Conservation (phyloP, 345 rosid species). For the Lepidium didymum region DNA sequence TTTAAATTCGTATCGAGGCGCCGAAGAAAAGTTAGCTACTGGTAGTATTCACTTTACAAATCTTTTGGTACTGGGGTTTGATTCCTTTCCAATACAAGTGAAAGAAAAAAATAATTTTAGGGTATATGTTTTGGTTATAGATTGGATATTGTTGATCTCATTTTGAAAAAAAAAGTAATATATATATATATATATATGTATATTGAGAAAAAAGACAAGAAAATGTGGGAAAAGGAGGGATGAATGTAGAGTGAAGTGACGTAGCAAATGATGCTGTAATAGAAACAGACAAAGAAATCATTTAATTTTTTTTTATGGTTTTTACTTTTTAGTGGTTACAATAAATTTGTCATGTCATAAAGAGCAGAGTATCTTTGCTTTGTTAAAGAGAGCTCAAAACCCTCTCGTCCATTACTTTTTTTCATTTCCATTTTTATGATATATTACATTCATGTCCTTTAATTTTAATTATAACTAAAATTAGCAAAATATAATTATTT, state of each 20-base stretch:
- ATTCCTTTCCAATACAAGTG: too few relatives aligned
- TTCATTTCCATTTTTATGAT: background rate
- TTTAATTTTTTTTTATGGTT: background rate
- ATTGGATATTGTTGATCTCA: too few relatives aligned
- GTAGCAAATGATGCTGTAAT: constrained; percentile 15
- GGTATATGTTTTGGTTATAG: too few relatives aligned
- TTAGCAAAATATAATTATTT: too few relatives aligned
- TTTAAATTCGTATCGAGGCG: too few relatives aligned
- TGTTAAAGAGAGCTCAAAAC: background rate
- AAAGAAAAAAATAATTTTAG: too few relatives aligned
- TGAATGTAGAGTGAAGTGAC: background rate
- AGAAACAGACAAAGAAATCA: constrained; percentile 6
- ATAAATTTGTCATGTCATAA: constrained; percentile 1
- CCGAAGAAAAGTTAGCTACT: too few relatives aligned
- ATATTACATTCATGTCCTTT: background rate
- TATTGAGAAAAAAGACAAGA: too few relatives aligned
- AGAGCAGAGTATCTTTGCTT: background rate
- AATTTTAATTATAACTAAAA: background rate
- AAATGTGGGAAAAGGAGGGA: background rate
- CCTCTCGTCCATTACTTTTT: constrained; percentile 10
- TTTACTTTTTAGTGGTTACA: background rate
- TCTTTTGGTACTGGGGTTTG: too few relatives aligned
- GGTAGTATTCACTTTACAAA: too few relatives aligned
- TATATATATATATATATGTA: too few relatives aligned
- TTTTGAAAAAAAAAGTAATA: too few relatives aligned